Conservation (phyloP, 345 rosid genomes). For the Populus simonii region DNA sequence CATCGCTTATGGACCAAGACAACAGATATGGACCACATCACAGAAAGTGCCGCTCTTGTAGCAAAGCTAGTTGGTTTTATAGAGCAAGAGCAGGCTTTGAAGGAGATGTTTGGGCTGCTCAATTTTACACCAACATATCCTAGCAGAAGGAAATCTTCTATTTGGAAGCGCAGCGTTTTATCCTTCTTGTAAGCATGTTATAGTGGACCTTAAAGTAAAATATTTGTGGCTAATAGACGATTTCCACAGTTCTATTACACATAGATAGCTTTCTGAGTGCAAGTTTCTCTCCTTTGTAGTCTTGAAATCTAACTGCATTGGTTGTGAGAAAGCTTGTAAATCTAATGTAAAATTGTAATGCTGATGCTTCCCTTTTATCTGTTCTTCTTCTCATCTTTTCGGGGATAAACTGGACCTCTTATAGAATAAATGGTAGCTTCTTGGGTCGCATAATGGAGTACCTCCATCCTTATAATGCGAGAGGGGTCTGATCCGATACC, state of each 20-base stretch:
- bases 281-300: neutral
- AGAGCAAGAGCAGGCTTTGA: constrained; percentile 31
- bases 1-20: constrained; percentile 60
- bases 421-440: neutral
- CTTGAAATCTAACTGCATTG: constrained; percentile 11
- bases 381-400: neutral
- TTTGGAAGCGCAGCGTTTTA: constrained; percentile 26
- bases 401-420: neutral
- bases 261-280: neutral
- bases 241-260: neutral
- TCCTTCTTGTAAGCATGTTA: constrained; percentile 13
- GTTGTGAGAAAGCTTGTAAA: constrained; percentile 11
- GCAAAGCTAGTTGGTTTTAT: constrained; percentile 61
- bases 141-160: constrained; percentile 13
- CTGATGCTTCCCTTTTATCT: neutral
- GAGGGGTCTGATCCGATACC: too few species aligned
- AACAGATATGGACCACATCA: constrained; percentile 56
- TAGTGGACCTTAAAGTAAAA: neutral
- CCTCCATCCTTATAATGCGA: too few species aligned
- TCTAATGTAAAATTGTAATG: constrained; percentile 5
- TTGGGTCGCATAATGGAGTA: neutral
- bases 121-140: constrained; percentile 33
- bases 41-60: constrained; percentile 66
- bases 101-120: constrained; percentile 45
- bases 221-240: neutral